Base-by-base conservation (phyloP, 129 eudicot genomes). In the Silybum marianum region DNA sequence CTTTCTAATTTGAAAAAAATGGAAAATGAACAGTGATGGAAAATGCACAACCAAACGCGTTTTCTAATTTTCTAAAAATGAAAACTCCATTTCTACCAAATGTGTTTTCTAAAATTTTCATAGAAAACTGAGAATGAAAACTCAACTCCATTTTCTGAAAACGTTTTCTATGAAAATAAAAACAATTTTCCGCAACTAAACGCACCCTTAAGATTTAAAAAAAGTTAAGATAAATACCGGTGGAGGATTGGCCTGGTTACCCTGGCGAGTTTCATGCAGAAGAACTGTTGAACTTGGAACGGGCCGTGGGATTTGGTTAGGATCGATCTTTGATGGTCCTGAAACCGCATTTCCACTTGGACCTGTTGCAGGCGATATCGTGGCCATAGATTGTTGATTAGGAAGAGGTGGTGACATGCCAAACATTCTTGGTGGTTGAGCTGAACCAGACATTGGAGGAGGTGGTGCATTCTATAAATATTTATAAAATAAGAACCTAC, bases 171-270 rank as follows among this genome's bases (percentile, higher is more conserved):
- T n/a, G n/a, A n/a, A n/a, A n/a, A n/a, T n/a, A n/a, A n/a, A n/a
- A n/a, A n/a, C n/a, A n/a, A n/a, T n/a, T n/a, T n/a, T n/a, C n/a
- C n/a, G n/a, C n/a, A n/a, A n/a, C n/a, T n/a, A n/a, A n/a, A n/a
- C n/a, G n/a, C n/a, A n/a, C n/a, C n/a, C n/a, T n/a, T n/a, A n/a
- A n/a, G n/a, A n/a, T n/a, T n/a, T n/a, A n/a, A n/a, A n/a, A 71
- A 12, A 54, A 60, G 16, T 69, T 51, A 2, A 48, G 68, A 26
- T 30, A 74, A 66, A 62, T 95, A 95, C 99, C 92, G 99, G 99
- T 25, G 99, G 99, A 78, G 97, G 97, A 81, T 95, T 95, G 14
- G 99, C 99, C 88, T 95, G 99, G 84, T 89, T 95, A 16, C 89
- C 92, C 84, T 90, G 98, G 71, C 99, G 99, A 46, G 99, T 95